Base-by-base conservation (phyloP, 2,329 filamentous ascomycete species). In the Colletotrichum higginsianum region DNA sequence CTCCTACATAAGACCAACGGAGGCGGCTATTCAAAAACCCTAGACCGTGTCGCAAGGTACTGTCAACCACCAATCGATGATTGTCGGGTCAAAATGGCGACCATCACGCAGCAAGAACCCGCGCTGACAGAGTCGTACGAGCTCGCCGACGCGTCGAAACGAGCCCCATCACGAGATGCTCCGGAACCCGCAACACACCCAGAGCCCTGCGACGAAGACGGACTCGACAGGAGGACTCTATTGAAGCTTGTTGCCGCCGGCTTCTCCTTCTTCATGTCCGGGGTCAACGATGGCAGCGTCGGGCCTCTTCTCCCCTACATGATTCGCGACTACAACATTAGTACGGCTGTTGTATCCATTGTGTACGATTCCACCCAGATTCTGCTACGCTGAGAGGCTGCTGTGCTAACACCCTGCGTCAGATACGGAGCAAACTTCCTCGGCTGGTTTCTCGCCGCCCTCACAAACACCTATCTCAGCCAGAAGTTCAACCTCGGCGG, bases 231-330 rank as follows among this genome's bases (percentile, higher is more conserved):
- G 61, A 46, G 71, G 52, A 75, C 77, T 18, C 73, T 82, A 23
- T 71, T 88, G 46, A 90, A 89, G 76, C 79, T 92, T 2, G 65
- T 86, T 47, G 87, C 87, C 53, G 85, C 87, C 2, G 87, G 86
- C 0, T 87, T 91, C 73, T 90, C 89, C 0, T 92, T 92, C 81
- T 91, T 92, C 76, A 88, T 90, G 40, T 89, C 90, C 0, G 90
- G 91, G 0, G 83, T 89, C 58, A 92, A 91, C 67, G 91, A 92
- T 77, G 90, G 90, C 42, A 90, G 87, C 71, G 81, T 92, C 0
- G 91, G 91, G 2, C 85, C 90, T 1, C 74, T 93, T 16, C 86
- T 92, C 1, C 91, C 90, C 0, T 91, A 92, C 75, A 84, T 92
- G 12, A 84, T 92, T 4, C 82, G 85, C 6, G 85, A 86, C 3